Evolutionary conservation across 2,329 filamentous ascomycete species (phyloP), one percentile per base, ranked within the genome.

Genomic region (Microdochium trichocladiopsis): DNA sequence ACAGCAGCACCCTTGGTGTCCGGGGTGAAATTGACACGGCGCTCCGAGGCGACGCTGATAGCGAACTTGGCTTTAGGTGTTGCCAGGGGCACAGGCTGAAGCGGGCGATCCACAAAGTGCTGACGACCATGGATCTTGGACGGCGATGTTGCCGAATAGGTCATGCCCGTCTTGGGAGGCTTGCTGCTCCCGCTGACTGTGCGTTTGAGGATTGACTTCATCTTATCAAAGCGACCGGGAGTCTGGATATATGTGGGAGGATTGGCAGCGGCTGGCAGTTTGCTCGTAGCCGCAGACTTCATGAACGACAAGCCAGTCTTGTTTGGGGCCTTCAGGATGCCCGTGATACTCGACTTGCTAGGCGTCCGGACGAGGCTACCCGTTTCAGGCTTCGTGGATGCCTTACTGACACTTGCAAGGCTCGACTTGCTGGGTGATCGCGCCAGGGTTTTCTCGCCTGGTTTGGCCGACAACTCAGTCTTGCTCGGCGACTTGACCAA

Each of bases 1-100:
- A 71, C 58, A 0, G 69, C 65, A 9, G 71, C 68, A 18, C 71
- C 70, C 56, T 88, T 79, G 33, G 85, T 84, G 55, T 83, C 84
- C 0, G 85, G 86, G 0, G 87, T 90, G 62, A 95, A 96, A 50
- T 88, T 84, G 33, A 95, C 89, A 52, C 82, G 86, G 72, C 95
- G 95, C 18, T 71, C 66, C 10, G 18, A 22, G 41, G 41, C 6
- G 21, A 45, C 21, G 41, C 41, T 22, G 12, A 45, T 22, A 18
- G 4, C 41, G 36, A 75, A 64, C 67, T 84, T 88, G 23, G 84
- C 79, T 28, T 84, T 84, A 8, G 87, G 87, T 1, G 87, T 90
- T 4, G 82, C 84, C 51, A 82, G 70, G 5, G 79, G 75, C 18
- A 76, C 65, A 2, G 73, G 64, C 50, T 77, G 77, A 28, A 84